These are phyloP conservation scores for Monilinia laxa DNA, from an alignment of 2,329 filamentous ascomycete genomes.

Conservation along the genomic window DNA sequence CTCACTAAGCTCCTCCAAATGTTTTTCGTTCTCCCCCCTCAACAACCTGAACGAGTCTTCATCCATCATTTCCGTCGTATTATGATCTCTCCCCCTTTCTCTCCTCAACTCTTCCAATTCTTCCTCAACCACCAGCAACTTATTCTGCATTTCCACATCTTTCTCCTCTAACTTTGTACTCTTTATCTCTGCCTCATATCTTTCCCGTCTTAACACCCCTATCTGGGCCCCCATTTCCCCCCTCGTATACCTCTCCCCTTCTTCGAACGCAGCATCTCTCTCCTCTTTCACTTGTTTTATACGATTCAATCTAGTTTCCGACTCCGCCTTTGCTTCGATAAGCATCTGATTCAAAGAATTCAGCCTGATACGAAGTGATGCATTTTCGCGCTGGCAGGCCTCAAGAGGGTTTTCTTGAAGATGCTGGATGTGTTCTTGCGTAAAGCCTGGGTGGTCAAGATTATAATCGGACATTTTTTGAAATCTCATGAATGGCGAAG, in stretches of 20 bases:
- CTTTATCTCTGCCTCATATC: neutral
- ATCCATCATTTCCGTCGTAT: neutral
- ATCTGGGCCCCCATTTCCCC: neutral
- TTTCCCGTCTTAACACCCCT: neutral
- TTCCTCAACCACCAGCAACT: neutral
- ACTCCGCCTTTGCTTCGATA: neutral
- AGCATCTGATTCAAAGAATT: constrained; percentile 11
- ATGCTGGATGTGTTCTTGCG: neutral
- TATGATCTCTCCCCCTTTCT: neutral
- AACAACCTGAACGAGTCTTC: too few relatives aligned
- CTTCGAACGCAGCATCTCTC: neutral
- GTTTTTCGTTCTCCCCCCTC: constrained; percentile 2
- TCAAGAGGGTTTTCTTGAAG: constrained; percentile 12
- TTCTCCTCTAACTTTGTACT: neutral
- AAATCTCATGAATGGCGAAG: neutral
- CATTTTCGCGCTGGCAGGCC: constrained; percentile 19
- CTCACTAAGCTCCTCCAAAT: neutral
- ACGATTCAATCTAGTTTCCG: neutral
- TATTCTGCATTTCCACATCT: neutral
- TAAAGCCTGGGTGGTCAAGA: constrained; percentile 3
- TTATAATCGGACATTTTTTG: constrained; percentile 18
- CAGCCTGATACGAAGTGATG: neutral
- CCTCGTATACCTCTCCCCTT: neutral
- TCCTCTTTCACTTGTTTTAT: constrained; percentile 7
- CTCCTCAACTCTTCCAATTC: neutral